Evolutionary conservation across 1,284 basidiomycete genomes (phyloP).

Genomic region (Cutaneotrichosporon sp.): DNA sequence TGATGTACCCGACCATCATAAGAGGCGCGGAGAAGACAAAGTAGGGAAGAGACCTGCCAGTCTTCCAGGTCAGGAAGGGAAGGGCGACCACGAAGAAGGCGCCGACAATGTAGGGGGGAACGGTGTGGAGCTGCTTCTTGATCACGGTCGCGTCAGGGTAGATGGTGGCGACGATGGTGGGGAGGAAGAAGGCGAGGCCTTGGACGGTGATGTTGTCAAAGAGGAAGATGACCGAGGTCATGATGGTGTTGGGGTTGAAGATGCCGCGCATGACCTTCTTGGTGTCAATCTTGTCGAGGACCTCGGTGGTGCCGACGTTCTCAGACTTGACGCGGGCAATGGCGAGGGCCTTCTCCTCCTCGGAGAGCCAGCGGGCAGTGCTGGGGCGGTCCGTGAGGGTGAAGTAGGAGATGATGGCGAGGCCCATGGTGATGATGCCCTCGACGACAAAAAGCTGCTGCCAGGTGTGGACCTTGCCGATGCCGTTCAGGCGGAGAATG

Average conservation of each 20-base stretch:
- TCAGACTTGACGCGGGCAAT: conserved; percentile 46
- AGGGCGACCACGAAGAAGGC: conserved; percentile 35
- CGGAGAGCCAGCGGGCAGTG: conserved; percentile 30
- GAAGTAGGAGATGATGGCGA: conserved; percentile 27
- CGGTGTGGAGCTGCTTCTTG: conserved; percentile 48
- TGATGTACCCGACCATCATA: conserved; percentile 45
- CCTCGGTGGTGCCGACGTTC: conserved; percentile 42
- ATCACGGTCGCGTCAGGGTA: conserved; percentile 47
- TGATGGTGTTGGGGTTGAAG: conserved; percentile 30
- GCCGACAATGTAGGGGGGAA: conserved; percentile 48
- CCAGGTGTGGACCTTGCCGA: conserved; percentile 21
- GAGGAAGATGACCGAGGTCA: conserved; percentile 46
- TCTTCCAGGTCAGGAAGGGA: conserved; percentile 44
- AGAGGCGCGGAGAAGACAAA: conserved; percentile 35
- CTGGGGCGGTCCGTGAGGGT: conserved; percentile 45
- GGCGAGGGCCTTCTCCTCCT: conserved; percentile 31
- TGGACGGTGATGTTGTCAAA: conserved; percentile 53
- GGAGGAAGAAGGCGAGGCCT: conserved; percentile 46
- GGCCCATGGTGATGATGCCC: conserved; percentile 24
- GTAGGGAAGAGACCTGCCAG: conserved; percentile 37
- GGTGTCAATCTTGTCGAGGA: conserved; percentile 38
- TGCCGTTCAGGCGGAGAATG: conserved; percentile 20
- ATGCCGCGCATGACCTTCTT: conserved; percentile 34
- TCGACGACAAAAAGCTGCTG: conserved; percentile 26
- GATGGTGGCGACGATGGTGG: conserved; percentile 48